phyloP scores from a whole-genome alignment of 169 alveolate genomes.

The Cryptosporidium sp. region DNA sequence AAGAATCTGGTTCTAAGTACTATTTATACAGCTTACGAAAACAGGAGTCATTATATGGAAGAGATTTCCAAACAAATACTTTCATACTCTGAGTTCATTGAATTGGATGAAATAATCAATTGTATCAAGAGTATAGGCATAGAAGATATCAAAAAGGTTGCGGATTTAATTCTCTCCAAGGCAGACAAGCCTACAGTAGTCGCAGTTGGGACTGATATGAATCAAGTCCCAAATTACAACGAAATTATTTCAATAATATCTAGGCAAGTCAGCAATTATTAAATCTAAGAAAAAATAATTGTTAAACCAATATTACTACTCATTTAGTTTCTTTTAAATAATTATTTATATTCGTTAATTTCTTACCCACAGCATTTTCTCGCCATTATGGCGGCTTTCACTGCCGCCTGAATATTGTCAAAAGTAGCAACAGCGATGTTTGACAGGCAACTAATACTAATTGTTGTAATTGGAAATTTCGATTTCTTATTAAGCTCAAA shows the following conservation, averaged over 20 bases:
- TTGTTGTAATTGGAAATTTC: neutral
- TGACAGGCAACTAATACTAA: neutral
- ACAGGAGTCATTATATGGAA: conserved; percentile 85
- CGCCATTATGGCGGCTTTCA: neutral
- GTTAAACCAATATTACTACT: neutral
- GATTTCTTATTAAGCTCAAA: neutral
- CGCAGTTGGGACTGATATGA: conserved; percentile 32
- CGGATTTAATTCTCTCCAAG: conserved; percentile 8
- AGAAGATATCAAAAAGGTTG: conserved; percentile 30
- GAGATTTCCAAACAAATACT: conserved; percentile 87
- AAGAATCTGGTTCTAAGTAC: conserved; percentile 85
- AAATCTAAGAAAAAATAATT: neutral
- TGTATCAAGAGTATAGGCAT: conserved; percentile 7
- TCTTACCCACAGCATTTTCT: neutral
- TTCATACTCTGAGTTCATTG: conserved; percentile 31
- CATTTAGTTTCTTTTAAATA: neutral
- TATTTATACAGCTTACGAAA: conserved; percentile 85
- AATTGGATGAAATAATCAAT: conserved; percentile 20
- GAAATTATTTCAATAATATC: neutral
- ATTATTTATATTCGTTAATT: neutral
- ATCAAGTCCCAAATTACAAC: conserved; percentile 29
- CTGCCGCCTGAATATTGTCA: neutral
- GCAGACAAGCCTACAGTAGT: conserved; percentile 41
- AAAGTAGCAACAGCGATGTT: neutral
- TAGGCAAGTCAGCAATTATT: neutral